Evolutionary conservation across 192 early-diverging fungal genomes (phyloP), one percentile per base, ranked within the genome.

Genomic region (Haplosporangium gracile): DNA sequence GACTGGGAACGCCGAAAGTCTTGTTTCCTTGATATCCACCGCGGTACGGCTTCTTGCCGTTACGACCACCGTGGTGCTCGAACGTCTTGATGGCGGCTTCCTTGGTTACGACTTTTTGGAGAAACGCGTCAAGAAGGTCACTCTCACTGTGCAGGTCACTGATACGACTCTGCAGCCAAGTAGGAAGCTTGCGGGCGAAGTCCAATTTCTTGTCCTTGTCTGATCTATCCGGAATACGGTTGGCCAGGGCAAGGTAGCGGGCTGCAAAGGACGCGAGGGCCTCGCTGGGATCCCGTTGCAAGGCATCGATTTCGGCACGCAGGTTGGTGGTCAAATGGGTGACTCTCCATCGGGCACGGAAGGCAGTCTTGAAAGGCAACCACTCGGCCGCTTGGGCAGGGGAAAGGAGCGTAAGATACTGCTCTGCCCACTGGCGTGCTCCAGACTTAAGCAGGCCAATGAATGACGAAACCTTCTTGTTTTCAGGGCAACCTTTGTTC

Each of bases 391-490:
- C 18, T 47, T 36, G 40, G 1, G 0, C 40, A 13, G 7, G 9
- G 4, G 1, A 0, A 1, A 38, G 40, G 0, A 43, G 22, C 71
- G 11, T 2, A 26, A 47, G 13, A 45, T 42, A 24, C 55, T 60
- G 49, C 22, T 53, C 16, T 47, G 73, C 73, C 73, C 73, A 75
- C 8, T 13, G 22, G 29, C 20, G 51, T 7, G 73, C 73, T 36
- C n/a, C 51, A 38, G 29, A 43, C 5, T 34, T 57, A 1, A 75
- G 51, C 20, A 38, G 49, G 0, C 49, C 73, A 3, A 53, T 3
- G 73, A 75, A 75, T 40, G 40, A 47, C 32, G 51, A 57, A 51
- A 75, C 73, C 73, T 75, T 75, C 73, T 75, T 75, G 8, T 26
- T 36, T 2, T 51, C 73, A 4, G 73, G 73, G 45, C 73, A 75